Evolutionary conservation across 1,139 yeast species (phyloP).

Genomic region (Suhomyces coccinellae): DNA sequence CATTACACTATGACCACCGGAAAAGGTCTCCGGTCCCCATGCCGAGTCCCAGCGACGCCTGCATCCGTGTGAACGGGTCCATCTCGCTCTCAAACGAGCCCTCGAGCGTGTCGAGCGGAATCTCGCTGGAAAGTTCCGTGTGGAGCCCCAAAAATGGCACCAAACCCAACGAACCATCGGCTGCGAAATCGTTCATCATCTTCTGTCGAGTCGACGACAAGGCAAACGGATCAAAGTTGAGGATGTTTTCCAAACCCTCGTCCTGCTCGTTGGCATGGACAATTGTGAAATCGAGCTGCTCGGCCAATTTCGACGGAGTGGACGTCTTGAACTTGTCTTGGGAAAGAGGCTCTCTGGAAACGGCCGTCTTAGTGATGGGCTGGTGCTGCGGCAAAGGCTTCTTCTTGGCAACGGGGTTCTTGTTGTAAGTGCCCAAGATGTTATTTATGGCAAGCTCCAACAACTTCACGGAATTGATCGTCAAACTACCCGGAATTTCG

Average conservation of each 20-base stretch:
- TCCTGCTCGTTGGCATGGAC: conserved; percentile 2
- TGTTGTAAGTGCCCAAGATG: conserved; percentile 41
- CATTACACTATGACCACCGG: background rate
- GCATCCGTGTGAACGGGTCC: background rate
- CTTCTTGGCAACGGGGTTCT: conserved; percentile 17
- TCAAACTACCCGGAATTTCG: conserved; percentile 61
- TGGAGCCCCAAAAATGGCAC: conserved; percentile 53
- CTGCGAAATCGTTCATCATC: conserved; percentile 57
- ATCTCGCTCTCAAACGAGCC: background rate
- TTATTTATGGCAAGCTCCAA: conserved; percentile 60
- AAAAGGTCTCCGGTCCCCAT: background rate
- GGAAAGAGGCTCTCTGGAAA: conserved; percentile 8
- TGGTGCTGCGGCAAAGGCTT: conserved; percentile 16
- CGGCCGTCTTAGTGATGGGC: conserved; percentile 25
- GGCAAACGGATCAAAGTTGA: conserved; percentile 46
- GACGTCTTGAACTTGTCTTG: conserved; percentile 6
- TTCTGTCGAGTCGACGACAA: conserved; percentile 36
- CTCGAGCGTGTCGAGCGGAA: background rate
- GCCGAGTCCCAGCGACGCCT: background rate
- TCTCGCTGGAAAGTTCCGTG: conserved; percentile 4
- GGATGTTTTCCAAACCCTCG: conserved; percentile 26
- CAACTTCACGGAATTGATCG: conserved; percentile 54
- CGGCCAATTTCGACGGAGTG: conserved; percentile 6
- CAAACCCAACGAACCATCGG: conserved; percentile 67
- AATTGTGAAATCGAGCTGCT: conserved; percentile 1